Base-by-base conservation (phyloP, 129 eudicot genomes). In the Helianthus tuberosus region DNA sequence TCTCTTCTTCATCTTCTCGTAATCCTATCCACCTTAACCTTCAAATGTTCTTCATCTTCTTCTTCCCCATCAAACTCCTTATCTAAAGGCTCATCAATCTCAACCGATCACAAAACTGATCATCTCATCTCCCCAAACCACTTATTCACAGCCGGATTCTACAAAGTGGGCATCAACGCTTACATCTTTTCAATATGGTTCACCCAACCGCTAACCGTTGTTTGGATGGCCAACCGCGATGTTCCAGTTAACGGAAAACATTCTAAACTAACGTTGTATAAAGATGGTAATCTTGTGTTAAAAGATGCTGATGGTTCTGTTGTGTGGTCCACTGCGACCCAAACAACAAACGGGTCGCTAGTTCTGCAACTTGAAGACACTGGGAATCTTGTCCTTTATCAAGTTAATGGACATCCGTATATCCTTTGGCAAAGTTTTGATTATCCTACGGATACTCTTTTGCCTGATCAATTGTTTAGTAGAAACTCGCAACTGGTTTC, bases 151-250 rank as follows among this genome's bases (percentile, higher is more conserved):
- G 85, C 87, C 13, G 89, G 89, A 8, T 87, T 87, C 60, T 54
- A 79, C 72, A 6, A 63, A 6, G 80, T 84, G 7, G 89, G 89
- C 51, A 71, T 73, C 14, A 84, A 84, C 54, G 89, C 93, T 29
- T 84, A 75, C 59, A 64, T n/a, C 64, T 85, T 88, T 16, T 64
- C 84, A 11, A 72, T 88, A 17, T 85, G 87, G 89, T 77, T 79
- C 77, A 74, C 86, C 8, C 25, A 66, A 23, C 72, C 68, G 0
- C 46, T 4, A 11, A 82, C 88, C n/a, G 14, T 83, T 0, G 82
- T 74, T 63, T 88, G 93, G 93, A 85, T 29, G 71, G 89, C 86
- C 1, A 88, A 88, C 38, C 77, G 87, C 2, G 87, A 88, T 27
- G 41, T 47, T 47, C 93, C 93, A 2, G 84, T 88, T 0, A 88